Evolutionary conservation across 2,329 filamentous ascomycete species (phyloP).

Genomic region (Botrytis paeoniae): DNA sequence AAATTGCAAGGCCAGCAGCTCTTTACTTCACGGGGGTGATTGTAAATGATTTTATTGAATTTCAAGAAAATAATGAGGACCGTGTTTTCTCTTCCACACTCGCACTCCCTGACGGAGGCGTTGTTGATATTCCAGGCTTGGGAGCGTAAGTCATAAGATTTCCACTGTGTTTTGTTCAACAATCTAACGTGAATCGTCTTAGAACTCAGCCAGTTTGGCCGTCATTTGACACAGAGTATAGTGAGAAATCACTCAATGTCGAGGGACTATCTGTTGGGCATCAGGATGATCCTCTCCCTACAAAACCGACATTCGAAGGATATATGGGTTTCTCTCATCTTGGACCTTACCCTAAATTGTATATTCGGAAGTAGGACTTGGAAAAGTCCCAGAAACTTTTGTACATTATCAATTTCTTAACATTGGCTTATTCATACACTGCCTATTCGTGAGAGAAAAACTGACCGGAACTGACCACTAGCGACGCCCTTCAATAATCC

Average conservation of each 20-base stretch:
- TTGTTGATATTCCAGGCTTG: not conserved
- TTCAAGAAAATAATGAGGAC: accelerated
- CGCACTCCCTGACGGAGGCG: not conserved
- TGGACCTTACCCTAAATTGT: not conserved
- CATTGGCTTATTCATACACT: not conserved
- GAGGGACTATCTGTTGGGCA: not conserved
- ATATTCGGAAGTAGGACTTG: not conserved
- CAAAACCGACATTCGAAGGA: not conserved
- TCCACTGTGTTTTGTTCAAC: not conserved
- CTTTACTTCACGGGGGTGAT: too few species aligned
- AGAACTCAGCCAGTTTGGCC: not conserved
- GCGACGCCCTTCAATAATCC: too few species aligned
- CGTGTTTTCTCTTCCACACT: not conserved
- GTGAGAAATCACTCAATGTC: not conserved
- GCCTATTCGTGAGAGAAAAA: too few species aligned
- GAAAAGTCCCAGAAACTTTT: not conserved
- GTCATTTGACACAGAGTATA: not conserved
- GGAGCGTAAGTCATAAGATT: not conserved
- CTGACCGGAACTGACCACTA: too few species aligned
- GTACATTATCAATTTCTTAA: not conserved
- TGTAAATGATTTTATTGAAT: too few species aligned
- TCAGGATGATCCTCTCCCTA: not conserved
- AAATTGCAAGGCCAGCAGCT: not conserved
- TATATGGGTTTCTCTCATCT: accelerated
- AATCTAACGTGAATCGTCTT: not conserved